Base-by-base conservation (phyloP, 2,329 filamentous ascomycete genomes). In the Xylariaceae sp. region DNA sequence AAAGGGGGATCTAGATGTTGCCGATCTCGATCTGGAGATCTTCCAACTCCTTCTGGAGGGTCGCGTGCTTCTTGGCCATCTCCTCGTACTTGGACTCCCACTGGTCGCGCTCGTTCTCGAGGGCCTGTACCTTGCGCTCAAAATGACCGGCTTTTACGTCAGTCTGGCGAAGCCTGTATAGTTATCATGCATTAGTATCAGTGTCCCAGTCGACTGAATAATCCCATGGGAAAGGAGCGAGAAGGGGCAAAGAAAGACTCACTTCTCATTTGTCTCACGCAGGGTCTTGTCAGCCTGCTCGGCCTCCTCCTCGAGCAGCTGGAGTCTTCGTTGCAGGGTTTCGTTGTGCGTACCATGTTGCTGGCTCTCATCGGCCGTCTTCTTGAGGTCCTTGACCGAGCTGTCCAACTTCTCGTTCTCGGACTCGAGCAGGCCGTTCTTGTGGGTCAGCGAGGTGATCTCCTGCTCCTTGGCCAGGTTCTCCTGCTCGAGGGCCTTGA, bases 41-140 rank as follows among this genome's bases (percentile, higher is more conserved):
- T 69, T 96, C 63, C 42, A 66, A 43, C 40, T 66, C 63, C 60
- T 66, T 76, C 77, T 94, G 89, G 75, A 97, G 89, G 62, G 93
- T 88, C 69, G 95, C 86, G 80, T 95, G 88, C 79, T 97, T 96
- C 84, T 92, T 88, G 66, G 87, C 75, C 88, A 96, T 95, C 74
- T 97, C 93, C 78, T 97, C 94, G 78, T 95, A 97, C 81, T 99
- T 97, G 75, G 81, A 72, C 81, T 97, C 94, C 92, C 92, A 97
- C 75, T 92, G 85, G 75, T 97, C 91, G 67, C 90, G 88, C 72
- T 92, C 84, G 69, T 84, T 80, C 79, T 99, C 94, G 69, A 97
- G 86, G 67, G 94, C 93, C 76, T 97, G 90, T 65, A 97, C 94
- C 82, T 97, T 97, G 77, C 94, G 94, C 81, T 99, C 94, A 76